These are phyloP conservation scores for Termitomyces sp. DNA, from an alignment of 768 basidiomycete genomes.

Conservation along the genomic window DNA sequence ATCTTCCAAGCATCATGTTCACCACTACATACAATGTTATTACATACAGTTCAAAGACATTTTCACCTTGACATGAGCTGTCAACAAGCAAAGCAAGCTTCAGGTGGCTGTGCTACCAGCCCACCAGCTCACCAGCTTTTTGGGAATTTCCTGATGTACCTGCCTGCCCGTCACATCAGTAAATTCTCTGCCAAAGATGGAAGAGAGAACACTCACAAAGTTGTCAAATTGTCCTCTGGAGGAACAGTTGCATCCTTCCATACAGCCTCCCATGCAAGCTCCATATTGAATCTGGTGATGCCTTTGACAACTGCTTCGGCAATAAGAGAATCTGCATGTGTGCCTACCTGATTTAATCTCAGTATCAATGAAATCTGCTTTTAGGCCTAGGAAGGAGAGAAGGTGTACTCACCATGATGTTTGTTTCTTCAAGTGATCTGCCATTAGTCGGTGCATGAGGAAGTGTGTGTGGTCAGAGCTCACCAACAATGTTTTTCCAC, in stretches of 20 bases:
- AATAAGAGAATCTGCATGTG: constrained; percentile 76
- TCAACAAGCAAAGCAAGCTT: too few relatives aligned
- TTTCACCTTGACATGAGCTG: too few relatives aligned
- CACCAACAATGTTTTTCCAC: constrained; percentile 85
- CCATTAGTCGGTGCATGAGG: background rate
- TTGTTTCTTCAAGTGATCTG: constrained; percentile 54
- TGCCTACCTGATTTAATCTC: constrained; percentile 52
- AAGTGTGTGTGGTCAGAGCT: constrained; percentile 10
- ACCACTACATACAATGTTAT: too few relatives aligned
- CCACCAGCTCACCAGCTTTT: too few relatives aligned
- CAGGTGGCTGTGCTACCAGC: too few relatives aligned
- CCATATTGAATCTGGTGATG: constrained; percentile 56
- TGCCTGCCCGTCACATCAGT: constrained; percentile 13
- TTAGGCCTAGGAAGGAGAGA: background rate
- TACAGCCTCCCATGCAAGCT: constrained; percentile 70
- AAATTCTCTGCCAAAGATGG: background rate
- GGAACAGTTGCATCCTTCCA: constrained; percentile 69
- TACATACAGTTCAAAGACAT: too few relatives aligned
- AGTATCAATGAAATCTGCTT: background rate
- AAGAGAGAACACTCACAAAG: constrained; percentile 33
- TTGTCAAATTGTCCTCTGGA: constrained; percentile 51
- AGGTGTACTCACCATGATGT: constrained; percentile 63
- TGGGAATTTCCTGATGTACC: too few relatives aligned
- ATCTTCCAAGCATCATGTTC: too few relatives aligned
- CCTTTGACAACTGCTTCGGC: constrained; percentile 72